Conservation (phyloP, 139 green algal species). For the Chlorella sorokiniana region DNA sequence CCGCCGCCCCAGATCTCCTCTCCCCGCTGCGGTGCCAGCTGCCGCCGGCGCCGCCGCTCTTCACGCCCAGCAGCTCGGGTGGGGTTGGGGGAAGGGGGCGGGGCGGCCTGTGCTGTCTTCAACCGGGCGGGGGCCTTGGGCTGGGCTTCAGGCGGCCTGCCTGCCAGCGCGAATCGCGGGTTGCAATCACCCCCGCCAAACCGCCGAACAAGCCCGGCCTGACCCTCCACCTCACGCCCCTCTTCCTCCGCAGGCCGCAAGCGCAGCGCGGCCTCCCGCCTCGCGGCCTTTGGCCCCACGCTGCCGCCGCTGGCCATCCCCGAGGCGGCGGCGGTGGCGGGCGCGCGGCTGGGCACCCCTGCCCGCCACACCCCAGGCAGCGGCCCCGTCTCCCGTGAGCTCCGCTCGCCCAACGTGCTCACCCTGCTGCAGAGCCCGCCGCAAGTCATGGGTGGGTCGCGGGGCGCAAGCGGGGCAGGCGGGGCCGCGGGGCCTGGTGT, state of each 20-base stretch:
- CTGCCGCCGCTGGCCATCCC: constrained; percentile 23
- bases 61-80: constrained; percentile 30
- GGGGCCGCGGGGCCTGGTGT: too few species aligned
- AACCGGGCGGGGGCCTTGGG: too few species aligned
- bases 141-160: background rate
- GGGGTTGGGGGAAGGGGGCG: background rate
- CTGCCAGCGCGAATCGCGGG: too few species aligned
- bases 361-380: constrained; percentile 14
- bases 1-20: background rate
- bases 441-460: background rate
- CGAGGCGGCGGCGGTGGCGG: background rate
- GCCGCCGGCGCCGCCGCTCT: constrained; percentile 23
- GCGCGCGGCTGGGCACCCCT: constrained; percentile 15
- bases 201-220: background rate
- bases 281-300: constrained; percentile 2
- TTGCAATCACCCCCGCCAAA: too few species aligned
- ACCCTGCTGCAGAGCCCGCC: constrained; percentile 29
- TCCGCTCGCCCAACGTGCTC: constrained; percentile 32
- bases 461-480: too few species aligned
- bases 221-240: background rate
- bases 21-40: constrained; percentile 25
- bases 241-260: constrained; percentile 12
- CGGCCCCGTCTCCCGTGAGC: constrained; percentile 15
- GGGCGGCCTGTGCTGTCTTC: too few species aligned
- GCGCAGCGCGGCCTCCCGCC: background rate